phyloP scores from a whole-genome alignment of 495 filamentous ascomycete species.

The Thermochaetoides thermophila region DNA sequence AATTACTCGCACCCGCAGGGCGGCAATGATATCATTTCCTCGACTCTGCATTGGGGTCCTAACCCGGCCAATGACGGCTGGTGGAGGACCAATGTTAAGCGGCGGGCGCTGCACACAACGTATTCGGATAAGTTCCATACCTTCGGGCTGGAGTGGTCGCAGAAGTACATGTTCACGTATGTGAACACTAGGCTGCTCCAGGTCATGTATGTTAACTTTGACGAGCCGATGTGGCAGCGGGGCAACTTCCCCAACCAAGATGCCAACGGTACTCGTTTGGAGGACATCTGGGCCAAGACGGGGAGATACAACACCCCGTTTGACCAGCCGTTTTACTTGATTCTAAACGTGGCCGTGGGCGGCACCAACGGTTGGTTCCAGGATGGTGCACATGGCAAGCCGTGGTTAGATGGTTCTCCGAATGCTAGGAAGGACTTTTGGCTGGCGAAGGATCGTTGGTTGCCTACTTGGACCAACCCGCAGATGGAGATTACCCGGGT shows the following conservation, averaged over 20 bases:
- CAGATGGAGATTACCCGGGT: constrained; percentile 61
- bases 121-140: constrained; percentile 53
- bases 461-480: constrained; percentile 58
- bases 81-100: constrained; percentile 68
- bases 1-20: constrained; percentile 58
- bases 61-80: constrained; percentile 46
- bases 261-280: constrained; percentile 51
- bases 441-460: constrained; percentile 49
- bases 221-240: constrained; percentile 52
- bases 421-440: constrained; percentile 63
- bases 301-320: constrained; percentile 55
- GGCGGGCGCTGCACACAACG: constrained; percentile 59
- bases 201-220: constrained; percentile 66
- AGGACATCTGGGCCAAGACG: constrained; percentile 53
- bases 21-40: constrained; percentile 71
- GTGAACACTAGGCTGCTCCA: constrained; percentile 66
- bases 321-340: constrained; percentile 68
- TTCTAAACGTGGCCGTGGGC: constrained; percentile 70
- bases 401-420: constrained; percentile 56
- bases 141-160: constrained; percentile 72
- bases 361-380: constrained; percentile 77
- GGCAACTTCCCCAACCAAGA: constrained; percentile 58
- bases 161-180: constrained; percentile 81
- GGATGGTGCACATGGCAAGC: constrained; percentile 54
- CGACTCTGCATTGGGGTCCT: constrained; percentile 69